Conservation (phyloP, 345 rosid genomes). For the Citrus trifoliata region DNA sequence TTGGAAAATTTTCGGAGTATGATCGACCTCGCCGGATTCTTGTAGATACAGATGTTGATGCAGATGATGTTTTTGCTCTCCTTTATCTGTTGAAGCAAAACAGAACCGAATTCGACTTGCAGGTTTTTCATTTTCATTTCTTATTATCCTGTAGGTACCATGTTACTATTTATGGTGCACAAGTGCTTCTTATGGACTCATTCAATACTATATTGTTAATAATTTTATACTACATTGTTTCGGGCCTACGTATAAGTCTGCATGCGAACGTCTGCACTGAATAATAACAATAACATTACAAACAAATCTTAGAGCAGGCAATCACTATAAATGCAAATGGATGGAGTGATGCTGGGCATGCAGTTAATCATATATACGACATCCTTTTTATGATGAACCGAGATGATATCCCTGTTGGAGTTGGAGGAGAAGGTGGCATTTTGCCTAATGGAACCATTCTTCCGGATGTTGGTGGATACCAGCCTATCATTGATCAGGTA, state of each 20-base stretch:
- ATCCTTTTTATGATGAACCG: constrained; percentile 24
- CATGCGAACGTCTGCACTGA: background rate
- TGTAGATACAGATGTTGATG: constrained; percentile 24
- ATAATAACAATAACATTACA: background rate
- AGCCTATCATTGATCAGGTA: constrained; percentile 30
- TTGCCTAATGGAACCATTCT: constrained; percentile 12
- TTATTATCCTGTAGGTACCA: background rate
- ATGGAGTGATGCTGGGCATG: constrained; percentile 27
- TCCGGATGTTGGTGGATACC: constrained; percentile 30
- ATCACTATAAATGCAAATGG: constrained; percentile 21
- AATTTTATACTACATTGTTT: too few species aligned
- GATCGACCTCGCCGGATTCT: constrained; percentile 21
- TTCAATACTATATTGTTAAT: background rate
- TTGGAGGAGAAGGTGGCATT: constrained; percentile 31
- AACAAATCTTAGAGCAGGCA: constrained; percentile 13
- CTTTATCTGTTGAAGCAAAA: constrained; percentile 27
- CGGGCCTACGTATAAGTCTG: background rate
- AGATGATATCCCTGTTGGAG: constrained; percentile 27
- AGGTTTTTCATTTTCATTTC: background rate
- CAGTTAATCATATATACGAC: constrained; percentile 23
- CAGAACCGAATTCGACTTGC: constrained; percentile 11
- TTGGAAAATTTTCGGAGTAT: background rate
- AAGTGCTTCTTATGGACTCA: background rate
- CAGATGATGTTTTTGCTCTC: constrained; percentile 31
- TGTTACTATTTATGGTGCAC: background rate